Conservation (phyloP, 129 eudicot genomes). For the Saussurea involucrata region DNA sequence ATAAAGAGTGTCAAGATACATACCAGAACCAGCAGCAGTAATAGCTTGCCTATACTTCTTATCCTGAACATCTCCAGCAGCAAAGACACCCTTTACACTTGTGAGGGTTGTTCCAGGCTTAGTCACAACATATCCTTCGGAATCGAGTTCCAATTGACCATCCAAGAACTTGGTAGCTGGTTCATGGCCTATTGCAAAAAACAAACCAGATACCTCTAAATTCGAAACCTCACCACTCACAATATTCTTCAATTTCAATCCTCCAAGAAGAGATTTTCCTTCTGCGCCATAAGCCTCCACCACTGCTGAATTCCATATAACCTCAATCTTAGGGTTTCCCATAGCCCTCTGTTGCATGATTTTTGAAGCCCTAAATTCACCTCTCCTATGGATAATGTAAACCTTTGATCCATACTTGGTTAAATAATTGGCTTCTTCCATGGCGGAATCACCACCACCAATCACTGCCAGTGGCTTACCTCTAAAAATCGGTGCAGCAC, state of each 20-base stretch:
- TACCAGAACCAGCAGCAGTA: constrained; percentile 97
- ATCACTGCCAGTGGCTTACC: constrained; percentile 78
- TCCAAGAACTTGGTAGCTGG: constrained; percentile 93
- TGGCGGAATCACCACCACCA: constrained; percentile 97
- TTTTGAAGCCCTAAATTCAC: constrained; percentile 80
- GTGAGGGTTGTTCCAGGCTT: constrained; percentile 79
- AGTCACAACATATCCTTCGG: constrained; percentile 83
- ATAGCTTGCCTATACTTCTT: constrained; percentile 96
- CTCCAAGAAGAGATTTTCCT: constrained; percentile 54
- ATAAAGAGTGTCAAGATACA: constrained; percentile 6
- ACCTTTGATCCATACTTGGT: constrained; percentile 92
- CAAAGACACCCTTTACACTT: constrained; percentile 90
- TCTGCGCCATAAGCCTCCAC: constrained; percentile 73
- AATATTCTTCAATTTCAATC: constrained; percentile 83
- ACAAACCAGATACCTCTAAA: constrained; percentile 75
- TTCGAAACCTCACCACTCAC: constrained; percentile 65
- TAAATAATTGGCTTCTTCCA: constrained; percentile 88
- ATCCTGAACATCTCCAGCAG: constrained; percentile 99
- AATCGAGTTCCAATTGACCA: constrained; percentile 82
- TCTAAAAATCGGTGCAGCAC: constrained; percentile 81
- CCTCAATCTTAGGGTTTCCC: constrained; percentile 75
- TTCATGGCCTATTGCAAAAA: constrained; percentile 96
- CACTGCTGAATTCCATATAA: constrained; percentile 84
- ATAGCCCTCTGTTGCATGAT: constrained; percentile 81
- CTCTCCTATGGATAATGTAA: constrained; percentile 82